Percentiles rank a stretch among this genome's conserved stretches.
Evolutionary conservation across 345 rosid genomes (phyloP).

Genomic region (Punica granatum): DNA sequence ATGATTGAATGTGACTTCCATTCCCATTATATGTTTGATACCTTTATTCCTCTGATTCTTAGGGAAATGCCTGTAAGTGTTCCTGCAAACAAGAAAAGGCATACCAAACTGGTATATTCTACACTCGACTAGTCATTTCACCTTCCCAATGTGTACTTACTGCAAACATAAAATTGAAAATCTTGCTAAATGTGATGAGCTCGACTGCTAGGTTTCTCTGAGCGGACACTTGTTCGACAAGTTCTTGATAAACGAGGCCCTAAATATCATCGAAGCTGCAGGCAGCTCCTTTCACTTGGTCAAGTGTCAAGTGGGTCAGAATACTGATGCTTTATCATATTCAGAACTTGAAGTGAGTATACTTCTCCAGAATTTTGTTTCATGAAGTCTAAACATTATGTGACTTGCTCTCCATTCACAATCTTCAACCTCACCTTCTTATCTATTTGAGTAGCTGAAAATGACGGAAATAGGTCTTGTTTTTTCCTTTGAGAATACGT

Average conservation of each 20-base stretch:
- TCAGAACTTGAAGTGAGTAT: conserved; percentile 84
- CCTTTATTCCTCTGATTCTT: conserved; percentile 20
- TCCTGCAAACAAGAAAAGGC: conserved; percentile 37
- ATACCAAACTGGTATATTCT: conserved; percentile 57
- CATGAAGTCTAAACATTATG: background rate
- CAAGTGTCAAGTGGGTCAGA: conserved; percentile 86
- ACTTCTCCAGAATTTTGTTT: background rate
- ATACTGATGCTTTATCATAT: conserved; percentile 50
- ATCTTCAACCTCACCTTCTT: background rate
- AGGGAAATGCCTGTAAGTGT: conserved; percentile 41
- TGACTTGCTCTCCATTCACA: background rate
- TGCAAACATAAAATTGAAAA: background rate
- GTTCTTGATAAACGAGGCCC: conserved; percentile 89
- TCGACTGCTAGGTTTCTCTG: conserved; percentile 66
- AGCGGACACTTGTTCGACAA: conserved; percentile 90
- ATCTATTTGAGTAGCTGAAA: background rate
- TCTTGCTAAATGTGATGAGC: background rate
- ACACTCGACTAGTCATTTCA: background rate
- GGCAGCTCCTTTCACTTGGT: conserved; percentile 89
- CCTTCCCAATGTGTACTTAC: background rate
- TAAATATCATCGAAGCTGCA: conserved; percentile 79
- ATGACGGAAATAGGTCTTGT: background rate
- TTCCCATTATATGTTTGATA: background rate
- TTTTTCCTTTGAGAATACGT: background rate
- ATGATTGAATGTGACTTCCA: background rate